Conservation (phyloP, 2,329 filamentous ascomycete species). For the Xylaria sp. region DNA sequence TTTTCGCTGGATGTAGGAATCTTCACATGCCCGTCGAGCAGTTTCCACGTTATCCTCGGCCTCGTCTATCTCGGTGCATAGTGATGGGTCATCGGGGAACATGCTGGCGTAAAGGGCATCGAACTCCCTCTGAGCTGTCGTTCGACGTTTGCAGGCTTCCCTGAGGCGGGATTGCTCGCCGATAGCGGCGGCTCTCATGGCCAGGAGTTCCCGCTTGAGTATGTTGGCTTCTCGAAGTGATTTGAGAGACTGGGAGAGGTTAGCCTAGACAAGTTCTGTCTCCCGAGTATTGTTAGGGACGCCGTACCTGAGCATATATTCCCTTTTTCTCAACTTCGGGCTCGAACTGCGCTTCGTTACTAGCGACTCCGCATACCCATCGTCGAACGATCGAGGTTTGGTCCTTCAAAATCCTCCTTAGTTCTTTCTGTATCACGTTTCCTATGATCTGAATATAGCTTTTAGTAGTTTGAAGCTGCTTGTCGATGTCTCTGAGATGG, state of each 20-base stretch:
- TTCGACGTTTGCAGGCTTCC: constrained; percentile 51
- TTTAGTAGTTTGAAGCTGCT: constrained; percentile 53
- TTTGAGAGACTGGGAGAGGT: constrained; percentile 48
- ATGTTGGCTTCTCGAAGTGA: constrained; percentile 60
- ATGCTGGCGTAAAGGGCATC: constrained; percentile 65
- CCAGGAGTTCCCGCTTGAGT: constrained; percentile 54
- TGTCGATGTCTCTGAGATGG: too few species aligned
- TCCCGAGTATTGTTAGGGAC: not conserved
- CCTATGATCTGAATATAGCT: constrained; percentile 56
- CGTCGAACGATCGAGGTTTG: constrained; percentile 64
- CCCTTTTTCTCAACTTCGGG: constrained; percentile 63
- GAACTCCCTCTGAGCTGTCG: constrained; percentile 58
- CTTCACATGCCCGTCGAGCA: constrained; percentile 54
- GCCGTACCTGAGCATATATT: constrained; percentile 59
- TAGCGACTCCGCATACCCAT: constrained; percentile 62
- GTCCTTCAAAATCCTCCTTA: constrained; percentile 64
- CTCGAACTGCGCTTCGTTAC: constrained; percentile 61
- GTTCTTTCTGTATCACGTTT: constrained; percentile 57
- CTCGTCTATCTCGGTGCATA: constrained; percentile 64
- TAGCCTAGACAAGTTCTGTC: not conserved
- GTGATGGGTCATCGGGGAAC: constrained; percentile 64
- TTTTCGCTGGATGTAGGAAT: constrained; percentile 52
- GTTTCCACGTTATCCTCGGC: constrained; percentile 54
- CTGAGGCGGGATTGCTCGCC: constrained; percentile 53
- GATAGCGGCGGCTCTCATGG: constrained; percentile 56